phyloP scores from a whole-genome alignment of 2,329 filamentous ascomycete species.

The Colletotrichum sp. region DNA sequence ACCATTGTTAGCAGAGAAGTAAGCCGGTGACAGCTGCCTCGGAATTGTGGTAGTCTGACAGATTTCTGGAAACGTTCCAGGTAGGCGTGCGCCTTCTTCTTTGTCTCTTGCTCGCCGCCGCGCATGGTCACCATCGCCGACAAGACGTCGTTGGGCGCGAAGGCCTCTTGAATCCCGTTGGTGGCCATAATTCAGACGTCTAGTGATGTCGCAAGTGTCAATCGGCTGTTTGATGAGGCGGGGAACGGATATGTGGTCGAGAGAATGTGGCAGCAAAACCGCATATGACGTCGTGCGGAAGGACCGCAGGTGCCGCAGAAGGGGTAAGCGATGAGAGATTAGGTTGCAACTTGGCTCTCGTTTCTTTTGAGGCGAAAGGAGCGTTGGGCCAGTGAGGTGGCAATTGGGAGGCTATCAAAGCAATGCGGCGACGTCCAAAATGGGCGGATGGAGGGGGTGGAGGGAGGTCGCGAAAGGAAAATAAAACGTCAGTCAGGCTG shows the following conservation, averaged over 20 bases:
- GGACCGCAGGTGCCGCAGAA: not conserved
- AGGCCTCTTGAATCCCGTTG: constrained; percentile 70
- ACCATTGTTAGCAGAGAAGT: not conserved
- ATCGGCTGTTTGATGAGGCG: not conserved
- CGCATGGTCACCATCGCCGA: constrained; percentile 92
- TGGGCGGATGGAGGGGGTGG: constrained; percentile 18
- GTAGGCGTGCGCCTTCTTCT: constrained; percentile 89
- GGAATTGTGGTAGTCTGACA: constrained; percentile 58
- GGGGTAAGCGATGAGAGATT: not conserved
- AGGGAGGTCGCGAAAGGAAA: constrained; percentile 17
- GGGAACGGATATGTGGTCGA: not conserved
- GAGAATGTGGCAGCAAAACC: not conserved
- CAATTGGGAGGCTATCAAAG: constrained; percentile 14
- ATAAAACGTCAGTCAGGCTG: constrained; percentile 23
- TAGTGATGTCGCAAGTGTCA: not conserved
- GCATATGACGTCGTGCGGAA: constrained; percentile 1
- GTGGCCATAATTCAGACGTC: constrained; percentile 65
- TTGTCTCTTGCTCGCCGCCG: constrained; percentile 79
- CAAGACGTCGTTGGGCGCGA: constrained; percentile 77
- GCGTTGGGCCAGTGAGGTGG: constrained; percentile 7
- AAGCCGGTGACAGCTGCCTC: not conserved
- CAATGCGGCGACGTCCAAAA: constrained; percentile 12
- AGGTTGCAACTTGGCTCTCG: not conserved
- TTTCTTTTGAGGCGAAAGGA: not conserved
- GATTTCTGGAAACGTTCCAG: constrained; percentile 98